These are phyloP conservation scores for Daldinia sp. DNA, from an alignment of 2,329 filamentous ascomycete species.

Conservation along the genomic window DNA sequence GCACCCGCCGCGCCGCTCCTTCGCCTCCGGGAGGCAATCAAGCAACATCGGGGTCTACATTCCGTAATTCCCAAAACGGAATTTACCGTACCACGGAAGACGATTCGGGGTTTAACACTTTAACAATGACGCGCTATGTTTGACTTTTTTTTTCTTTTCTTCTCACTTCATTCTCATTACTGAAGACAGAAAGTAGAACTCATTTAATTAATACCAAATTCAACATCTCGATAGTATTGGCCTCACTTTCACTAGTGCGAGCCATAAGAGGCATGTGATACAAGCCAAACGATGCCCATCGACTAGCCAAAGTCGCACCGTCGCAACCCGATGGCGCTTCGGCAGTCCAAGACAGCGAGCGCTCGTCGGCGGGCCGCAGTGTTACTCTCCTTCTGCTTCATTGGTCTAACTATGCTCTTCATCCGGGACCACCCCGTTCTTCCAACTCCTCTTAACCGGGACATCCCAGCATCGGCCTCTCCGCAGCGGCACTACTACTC, in stretches of 20 bases:
- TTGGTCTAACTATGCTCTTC: conserved; percentile 18
- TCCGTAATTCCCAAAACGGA: conserved; percentile 32
- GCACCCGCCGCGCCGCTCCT: neutral
- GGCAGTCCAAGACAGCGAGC: conserved; percentile 7
- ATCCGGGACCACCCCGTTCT: conserved; percentile 7
- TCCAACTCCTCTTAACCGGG: conserved; percentile 11
- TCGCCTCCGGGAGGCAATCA: conserved; percentile 1
- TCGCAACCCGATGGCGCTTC: conserved; percentile 19
- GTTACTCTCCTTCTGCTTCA: conserved; percentile 13
- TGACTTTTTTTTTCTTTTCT: conserved; percentile 1
- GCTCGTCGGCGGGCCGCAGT: conserved; percentile 13
- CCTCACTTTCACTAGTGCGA: neutral
- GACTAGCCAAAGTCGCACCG: neutral
- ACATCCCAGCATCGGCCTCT: conserved; percentile 3
- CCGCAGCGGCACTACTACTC: neutral
- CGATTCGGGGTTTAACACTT: neutral
- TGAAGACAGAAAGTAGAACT: neutral
- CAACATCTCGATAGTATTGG: neutral
- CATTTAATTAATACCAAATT: neutral
- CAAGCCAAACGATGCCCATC: conserved; percentile 13
- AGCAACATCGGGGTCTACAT: conserved; percentile 25
- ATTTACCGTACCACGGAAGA: neutral
- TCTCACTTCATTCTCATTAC: no score
- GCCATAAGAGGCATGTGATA: conserved; percentile 7
- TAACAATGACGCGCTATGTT: neutral